Base-by-base conservation (phyloP, 2,329 filamentous ascomycete species). In the Aspergillus oerlinghausenensis region DNA sequence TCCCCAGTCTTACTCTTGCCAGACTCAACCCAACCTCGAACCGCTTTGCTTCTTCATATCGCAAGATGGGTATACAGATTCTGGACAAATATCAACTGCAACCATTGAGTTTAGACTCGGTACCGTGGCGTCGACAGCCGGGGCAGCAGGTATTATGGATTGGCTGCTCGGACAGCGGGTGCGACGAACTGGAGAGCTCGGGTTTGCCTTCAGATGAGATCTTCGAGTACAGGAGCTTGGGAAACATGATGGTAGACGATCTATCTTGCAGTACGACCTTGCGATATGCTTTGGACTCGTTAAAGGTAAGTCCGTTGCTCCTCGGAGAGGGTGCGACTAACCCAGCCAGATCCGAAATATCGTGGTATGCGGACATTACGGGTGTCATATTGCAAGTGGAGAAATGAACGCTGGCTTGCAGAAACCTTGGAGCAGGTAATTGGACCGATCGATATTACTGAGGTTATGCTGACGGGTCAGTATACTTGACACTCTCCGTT, bases 191-290 rank as follows among this genome's bases (percentile, higher is more conserved):
- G 1, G 60, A 49, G 4, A 54, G 52, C 7, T 42, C 60, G 7
- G 29, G 60, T 23, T 53, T 62, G 25, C 55, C 57, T 1, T 54
- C 50, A 1, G 59, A 60, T n/a, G 57, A 66, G 29, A 54, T 63
- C 32, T 49, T 64, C 4, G 63, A 60, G 25, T 63, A 59, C 40
- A 55, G 60, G 6, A 63, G 62, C 26, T 38, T 66, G 9, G 59
- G 63, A 4, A 65, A 64, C 32, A 65, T 65, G 59, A 55, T 62
- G n/a, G 59, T 66, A 9, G 55, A 63, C 32, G 63, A 65, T 32
- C 21, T 66, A 4, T 65, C 64, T 9, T 58, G 54, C 26, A 62
- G 64, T n/a, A 61, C 52, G 1, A 55, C 59, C 1, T 42, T 65
- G 3, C 59, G 54, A n/a, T 57, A 65, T 45, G 62, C 62, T 5